Evolutionary conservation across 768 basidiomycete species (phyloP).

Genomic region (Hygrophorus russula): DNA sequence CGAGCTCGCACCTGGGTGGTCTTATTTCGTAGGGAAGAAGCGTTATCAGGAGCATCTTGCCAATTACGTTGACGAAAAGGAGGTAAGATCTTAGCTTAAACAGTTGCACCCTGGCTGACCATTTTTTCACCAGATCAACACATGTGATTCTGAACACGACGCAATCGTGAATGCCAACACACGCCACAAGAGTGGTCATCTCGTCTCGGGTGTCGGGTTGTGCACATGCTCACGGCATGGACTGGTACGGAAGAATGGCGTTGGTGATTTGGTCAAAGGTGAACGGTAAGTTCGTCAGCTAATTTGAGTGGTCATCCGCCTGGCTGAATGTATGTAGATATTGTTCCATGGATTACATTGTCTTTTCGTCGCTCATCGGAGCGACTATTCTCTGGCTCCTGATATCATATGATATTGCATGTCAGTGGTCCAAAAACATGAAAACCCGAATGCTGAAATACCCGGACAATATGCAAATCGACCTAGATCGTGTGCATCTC

Average conservation of each 20-base stretch:
- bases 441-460: constrained; percentile 6
- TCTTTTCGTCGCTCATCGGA: constrained; percentile 7
- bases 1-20: constrained; percentile 10
- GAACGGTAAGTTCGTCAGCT: constrained; percentile 16
- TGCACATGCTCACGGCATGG: constrained; percentile 11
- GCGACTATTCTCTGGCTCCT: constrained; percentile 4
- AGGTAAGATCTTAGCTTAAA: background rate
- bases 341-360: constrained; percentile 22
- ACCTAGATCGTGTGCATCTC: background rate
- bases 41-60: constrained; percentile 5
- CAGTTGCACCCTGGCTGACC: background rate
- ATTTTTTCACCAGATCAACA: constrained; percentile 8
- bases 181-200: constrained; percentile 6
- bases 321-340: constrained; percentile 12
- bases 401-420: constrained; percentile 19
- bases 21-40: constrained; percentile 5
- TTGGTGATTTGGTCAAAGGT: constrained; percentile 17
- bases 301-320: background rate
- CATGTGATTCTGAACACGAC: constrained; percentile 11
- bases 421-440: constrained; percentile 15
- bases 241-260: constrained; percentile 10
- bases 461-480: background rate
- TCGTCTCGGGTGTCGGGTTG: constrained; percentile 3
- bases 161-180: constrained; percentile 9
- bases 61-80: constrained; percentile 5